Evolutionary conservation across 2,329 filamentous ascomycete genomes (phyloP), one percentile per base, ranked within the genome.

Genomic region (Xylaria arbuscula): DNA sequence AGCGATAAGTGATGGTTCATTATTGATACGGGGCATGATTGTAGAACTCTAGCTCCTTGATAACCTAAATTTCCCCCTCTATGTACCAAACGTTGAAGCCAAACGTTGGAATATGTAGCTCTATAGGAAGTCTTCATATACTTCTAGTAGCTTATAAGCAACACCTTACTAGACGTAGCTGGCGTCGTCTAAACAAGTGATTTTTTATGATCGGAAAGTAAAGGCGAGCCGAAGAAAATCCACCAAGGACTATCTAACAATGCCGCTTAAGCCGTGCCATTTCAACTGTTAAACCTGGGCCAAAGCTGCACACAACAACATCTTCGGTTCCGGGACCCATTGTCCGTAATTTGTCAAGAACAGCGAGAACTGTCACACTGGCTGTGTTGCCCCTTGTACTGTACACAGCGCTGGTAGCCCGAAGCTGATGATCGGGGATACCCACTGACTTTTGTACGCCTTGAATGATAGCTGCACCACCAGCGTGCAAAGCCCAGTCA

Each of bases 401-500:
- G 47, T 72, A 72, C 11, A 72, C 62, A 6, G 53, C 62, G 5
- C 59, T 71, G 1, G 70, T 71, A 4, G 69, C 70, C 6, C 64
- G 57, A 38, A 72, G 64, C 3, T 71, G 56, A 13, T 65, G 47
- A 15, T 72, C 66, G 13, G 59, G 42, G 1, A 72, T 61, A 1
- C 63, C 70, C 7, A 72, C 63, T 1, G 68, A 66, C 47, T 72
- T 66, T 42, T 54, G 50, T 2, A 69, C 69, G 2, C 70, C 70
- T 15, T 64, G 42, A 17, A 72, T 71, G 34, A 72, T 71, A 19
- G 69, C 69, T 22, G 57, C 57, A 19, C 70, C 70, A n/a, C 70
- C 70, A 0, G 70, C 66, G 11, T 72, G 70, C 6, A 72, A 54
- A 2, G 70, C 70, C 70, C 70, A 72, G 40, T 72, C 70, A 8